Conservation (phyloP, 2,329 filamentous ascomycete species). For the Alternaria sp. region DNA sequence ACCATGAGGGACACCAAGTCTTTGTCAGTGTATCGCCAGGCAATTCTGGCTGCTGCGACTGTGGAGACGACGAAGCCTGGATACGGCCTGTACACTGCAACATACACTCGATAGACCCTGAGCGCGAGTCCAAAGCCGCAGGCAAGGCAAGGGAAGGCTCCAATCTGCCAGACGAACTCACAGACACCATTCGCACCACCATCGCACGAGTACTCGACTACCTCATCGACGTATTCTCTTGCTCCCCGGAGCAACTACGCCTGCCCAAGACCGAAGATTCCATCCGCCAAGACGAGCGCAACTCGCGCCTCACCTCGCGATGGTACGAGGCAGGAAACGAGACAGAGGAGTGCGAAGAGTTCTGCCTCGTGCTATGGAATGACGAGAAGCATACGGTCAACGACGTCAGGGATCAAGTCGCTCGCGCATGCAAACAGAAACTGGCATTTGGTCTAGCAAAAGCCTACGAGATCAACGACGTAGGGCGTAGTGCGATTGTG, state of each 20-base stretch:
- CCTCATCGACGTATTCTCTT: conserved; percentile 96
- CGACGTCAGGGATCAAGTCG: conserved; percentile 89
- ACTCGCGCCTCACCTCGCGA: conserved; percentile 76
- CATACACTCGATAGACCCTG: conserved; percentile 75
- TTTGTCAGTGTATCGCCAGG: conserved; percentile 86
- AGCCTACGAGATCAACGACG: conserved; percentile 87
- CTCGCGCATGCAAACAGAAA: conserved; percentile 81
- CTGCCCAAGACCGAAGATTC: conserved; percentile 82
- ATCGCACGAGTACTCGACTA: conserved; percentile 89
- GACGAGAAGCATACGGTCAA: conserved; percentile 97
- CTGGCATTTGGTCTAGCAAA: conserved; percentile 73
- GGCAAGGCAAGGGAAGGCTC: conserved; percentile 66
- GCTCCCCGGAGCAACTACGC: conserved; percentile 93
- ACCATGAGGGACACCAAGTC: conserved; percentile 92
- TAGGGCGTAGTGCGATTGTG: conserved; percentile 85
- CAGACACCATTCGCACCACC: conserved; percentile 82
- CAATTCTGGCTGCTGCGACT: conserved; percentile 96
- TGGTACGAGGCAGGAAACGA: conserved; percentile 73
- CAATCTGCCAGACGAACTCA: conserved; percentile 75
- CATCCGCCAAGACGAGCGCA: conserved; percentile 81
- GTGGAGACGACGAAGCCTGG: conserved; percentile 96
- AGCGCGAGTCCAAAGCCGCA: conserved; percentile 51
- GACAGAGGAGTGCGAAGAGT: conserved; percentile 73
- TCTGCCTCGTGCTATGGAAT: conserved; percentile 90
- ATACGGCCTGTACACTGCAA: conserved; percentile 85